A percentile compares a stretch with the other conserved stretches of the same genome.
phyloP scores from a whole-genome alignment of 257 asterid species.

The Nyctanthes arbortristis region DNA sequence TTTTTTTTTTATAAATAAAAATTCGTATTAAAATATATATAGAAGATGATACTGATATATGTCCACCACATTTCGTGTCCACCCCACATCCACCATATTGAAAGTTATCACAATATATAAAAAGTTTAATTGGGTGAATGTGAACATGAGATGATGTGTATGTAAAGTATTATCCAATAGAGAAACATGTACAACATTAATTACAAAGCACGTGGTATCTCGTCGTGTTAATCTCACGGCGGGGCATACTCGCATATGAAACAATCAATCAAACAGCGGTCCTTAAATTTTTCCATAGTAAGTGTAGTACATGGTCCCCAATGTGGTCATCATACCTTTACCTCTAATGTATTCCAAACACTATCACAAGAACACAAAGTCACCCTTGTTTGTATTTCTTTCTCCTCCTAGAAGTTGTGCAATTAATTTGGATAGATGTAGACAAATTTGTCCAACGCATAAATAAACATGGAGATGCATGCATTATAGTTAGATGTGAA shows the following conservation, averaged over 20 bases:
- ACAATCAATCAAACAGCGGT: not conserved
- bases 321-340: not conserved
- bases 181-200: not conserved
- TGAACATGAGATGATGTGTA: not conserved
- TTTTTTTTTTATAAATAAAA: no score
- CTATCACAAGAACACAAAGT: not conserved
- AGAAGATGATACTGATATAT: no score
- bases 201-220: not conserved
- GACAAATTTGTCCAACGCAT: not conserved
- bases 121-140: no score
- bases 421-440: not conserved
- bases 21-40: no score
- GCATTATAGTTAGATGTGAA: not conserved
- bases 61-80: no score
- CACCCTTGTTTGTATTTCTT: not conserved
- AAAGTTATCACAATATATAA: no score
- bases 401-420: not conserved
- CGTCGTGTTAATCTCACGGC: not conserved
- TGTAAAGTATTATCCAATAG: not conserved
- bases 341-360: not conserved
- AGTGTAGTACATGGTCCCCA: not conserved
- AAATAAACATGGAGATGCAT: not conserved
- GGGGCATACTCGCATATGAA: not conserved
- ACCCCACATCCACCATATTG: no score
- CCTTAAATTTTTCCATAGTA: no score